phyloP scores from a whole-genome alignment of 345 rosid genomes.

The Lagerstroemia speciosa region DNA sequence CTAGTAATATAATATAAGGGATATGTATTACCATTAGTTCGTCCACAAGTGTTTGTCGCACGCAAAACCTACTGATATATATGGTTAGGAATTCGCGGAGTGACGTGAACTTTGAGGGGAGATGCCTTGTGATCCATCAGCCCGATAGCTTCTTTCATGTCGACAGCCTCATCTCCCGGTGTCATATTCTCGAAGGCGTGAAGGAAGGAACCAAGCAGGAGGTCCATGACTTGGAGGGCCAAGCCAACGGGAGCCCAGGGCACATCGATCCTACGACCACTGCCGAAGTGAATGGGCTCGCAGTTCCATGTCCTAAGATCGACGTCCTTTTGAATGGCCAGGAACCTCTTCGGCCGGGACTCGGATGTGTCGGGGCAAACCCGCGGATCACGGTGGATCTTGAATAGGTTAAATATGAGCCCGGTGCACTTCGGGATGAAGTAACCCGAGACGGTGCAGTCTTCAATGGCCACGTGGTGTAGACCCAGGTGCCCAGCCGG shows the following conservation, averaged over 20 bases:
- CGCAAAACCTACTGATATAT: background rate
- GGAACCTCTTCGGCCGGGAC: constrained; percentile 12
- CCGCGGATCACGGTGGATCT: constrained; percentile 39
- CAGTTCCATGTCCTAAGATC: constrained; percentile 38
- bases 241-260: constrained; percentile 32
- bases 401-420: constrained; percentile 40
- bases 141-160: constrained; percentile 13
- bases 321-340: constrained; percentile 19
- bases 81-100: constrained; percentile 13
- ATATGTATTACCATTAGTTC: too few relatives aligned
- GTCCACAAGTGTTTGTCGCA: too few relatives aligned
- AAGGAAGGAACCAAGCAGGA: constrained; percentile 33
- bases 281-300: constrained; percentile 42
- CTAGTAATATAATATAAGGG: too few relatives aligned
- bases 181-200: constrained; percentile 29
- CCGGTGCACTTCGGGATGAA: constrained; percentile 34
- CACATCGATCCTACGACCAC: constrained; percentile 47
- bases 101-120: constrained; percentile 15
- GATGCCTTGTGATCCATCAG: constrained; percentile 15
- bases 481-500: constrained; percentile 51
- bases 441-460: constrained; percentile 39
- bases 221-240: constrained; percentile 28
- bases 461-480: constrained; percentile 40
- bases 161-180: background rate
- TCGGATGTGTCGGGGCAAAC: constrained; percentile 26